A percentile compares a stretch with the other conserved stretches of the same genome.
Evolutionary conservation across 495 filamentous ascomycete genomes (phyloP).

Genomic region (Aspergillus haitiensis): DNA sequence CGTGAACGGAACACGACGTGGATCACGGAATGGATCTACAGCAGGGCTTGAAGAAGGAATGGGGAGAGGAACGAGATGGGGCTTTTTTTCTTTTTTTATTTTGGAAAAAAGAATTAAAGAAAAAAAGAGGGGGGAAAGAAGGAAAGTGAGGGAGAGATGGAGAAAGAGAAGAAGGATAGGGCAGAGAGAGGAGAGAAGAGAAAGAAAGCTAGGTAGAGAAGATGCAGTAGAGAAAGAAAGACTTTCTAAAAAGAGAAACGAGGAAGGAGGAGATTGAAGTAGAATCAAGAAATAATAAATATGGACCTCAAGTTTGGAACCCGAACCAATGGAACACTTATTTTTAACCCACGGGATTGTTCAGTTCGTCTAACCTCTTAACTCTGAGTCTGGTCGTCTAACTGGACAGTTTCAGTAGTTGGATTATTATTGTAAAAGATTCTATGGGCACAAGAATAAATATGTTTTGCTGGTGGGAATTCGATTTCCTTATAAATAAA

Average conservation of each 20-base stretch:
- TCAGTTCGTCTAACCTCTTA: background rate
- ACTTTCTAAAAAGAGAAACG: conserved; percentile 4
- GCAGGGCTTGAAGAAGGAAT: conserved; percentile 43
- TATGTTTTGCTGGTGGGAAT: too few species aligned
- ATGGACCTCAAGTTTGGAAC: conserved; percentile 14
- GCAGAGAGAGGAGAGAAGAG: conserved; percentile 6
- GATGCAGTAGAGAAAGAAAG: conserved; percentile 5
- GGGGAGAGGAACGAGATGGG: conserved; percentile 5
- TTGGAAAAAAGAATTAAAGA: too few species aligned
- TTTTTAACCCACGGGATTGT: conserved; percentile 8
- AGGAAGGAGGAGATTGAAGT: conserved; percentile 1
- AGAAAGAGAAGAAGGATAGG: conserved; percentile 2
- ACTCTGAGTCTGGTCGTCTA: background rate
- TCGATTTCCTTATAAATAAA: background rate
- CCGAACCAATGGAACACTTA: conserved; percentile 10
- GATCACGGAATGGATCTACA: conserved; percentile 46
- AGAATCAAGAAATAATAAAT: conserved; percentile 15
- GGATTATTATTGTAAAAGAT: background rate
- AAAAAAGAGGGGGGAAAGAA: conserved; percentile 10
- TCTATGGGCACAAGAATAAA: too few species aligned
- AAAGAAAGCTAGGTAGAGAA: background rate
- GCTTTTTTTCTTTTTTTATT: too few species aligned
- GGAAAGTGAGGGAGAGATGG: conserved; percentile 7
- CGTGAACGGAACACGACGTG: conserved; percentile 14
- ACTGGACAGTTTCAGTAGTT: background rate